A percentile compares a stretch with the other conserved stretches of the same genome.
Evolutionary conservation across 1,284 basidiomycete genomes (phyloP).

Genomic region (Bjerkandera adusta): DNA sequence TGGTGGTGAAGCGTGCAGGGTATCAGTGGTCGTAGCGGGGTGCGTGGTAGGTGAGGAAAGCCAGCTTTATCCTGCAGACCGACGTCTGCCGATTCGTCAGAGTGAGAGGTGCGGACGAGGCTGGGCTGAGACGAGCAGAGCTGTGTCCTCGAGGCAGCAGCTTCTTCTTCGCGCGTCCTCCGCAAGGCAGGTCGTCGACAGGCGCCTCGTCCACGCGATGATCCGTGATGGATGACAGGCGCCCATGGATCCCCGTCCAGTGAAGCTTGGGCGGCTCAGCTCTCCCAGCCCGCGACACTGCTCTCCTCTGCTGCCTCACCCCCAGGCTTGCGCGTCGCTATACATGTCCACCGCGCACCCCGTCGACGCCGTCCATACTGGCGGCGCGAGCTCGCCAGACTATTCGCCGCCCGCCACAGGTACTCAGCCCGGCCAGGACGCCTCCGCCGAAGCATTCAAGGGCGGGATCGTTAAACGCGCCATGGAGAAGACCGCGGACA

Average conservation of each 20-base stretch:
- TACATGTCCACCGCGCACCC: conserved; percentile 3
- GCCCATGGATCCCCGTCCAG: conserved; percentile 5
- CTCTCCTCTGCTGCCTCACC: background rate
- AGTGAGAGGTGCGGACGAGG: conserved; percentile 2
- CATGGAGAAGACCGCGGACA: conserved; percentile 55
- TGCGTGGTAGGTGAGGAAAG: conserved; percentile 24
- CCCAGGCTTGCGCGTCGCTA: conserved; percentile 1
- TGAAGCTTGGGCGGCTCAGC: conserved; percentile 10
- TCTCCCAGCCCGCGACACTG: background rate
- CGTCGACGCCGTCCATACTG: conserved; percentile 6
- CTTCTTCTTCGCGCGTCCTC: conserved; percentile 6
- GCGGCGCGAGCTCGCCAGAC: conserved; percentile 10
- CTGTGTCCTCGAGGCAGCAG: conserved; percentile 13
- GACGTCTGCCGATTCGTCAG: conserved; percentile 2
- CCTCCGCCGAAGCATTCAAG: conserved; percentile 11
- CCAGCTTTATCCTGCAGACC: conserved; percentile 16
- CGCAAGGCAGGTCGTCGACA: conserved; percentile 4
- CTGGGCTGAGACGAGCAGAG: conserved; percentile 4
- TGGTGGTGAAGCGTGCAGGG: conserved; percentile 22
- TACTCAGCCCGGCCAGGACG: conserved; percentile 1
- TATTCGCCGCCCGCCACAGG: conserved; percentile 4
- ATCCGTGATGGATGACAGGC: background rate
- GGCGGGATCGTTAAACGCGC: conserved; percentile 32
- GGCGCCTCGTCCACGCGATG: conserved; percentile 4
- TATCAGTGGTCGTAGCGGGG: conserved; percentile 8